Base-by-base conservation (phyloP, 2,329 filamentous ascomycete genomes). In the Fusarium sp. region DNA sequence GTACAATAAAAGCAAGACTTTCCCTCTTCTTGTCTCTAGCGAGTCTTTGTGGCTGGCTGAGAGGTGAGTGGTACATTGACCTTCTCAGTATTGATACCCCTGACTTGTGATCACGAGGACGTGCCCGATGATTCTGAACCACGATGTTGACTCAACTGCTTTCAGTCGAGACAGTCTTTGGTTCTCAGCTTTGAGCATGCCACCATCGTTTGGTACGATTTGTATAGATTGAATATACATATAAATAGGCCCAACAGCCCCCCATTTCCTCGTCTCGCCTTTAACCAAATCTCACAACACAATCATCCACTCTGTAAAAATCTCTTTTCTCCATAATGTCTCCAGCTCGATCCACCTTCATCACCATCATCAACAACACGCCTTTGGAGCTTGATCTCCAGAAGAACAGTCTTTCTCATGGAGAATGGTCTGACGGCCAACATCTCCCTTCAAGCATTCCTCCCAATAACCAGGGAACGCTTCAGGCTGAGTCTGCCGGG, bases 131-230 rank as follows among this genome's bases (percentile, higher is more conserved):
- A 24, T 20, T 42, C 41, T 42, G 20, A 20, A 42, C 41, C 7
- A 42, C 0, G 3, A 22, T 0, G 40, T 42, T 0, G 7, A 16
- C n/a, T n/a, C n/a, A n/a, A n/a, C n/a, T n/a, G n/a, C n/a, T n/a
- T 8, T 14, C 2, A 14, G 20, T 42, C 13, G 20, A 42, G 12
- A 13, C 3, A 24, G 4, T 9, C 13, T 4, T 4, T 4, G 1
- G 24, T 9, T 6, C 7, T 6, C 7, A 24, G 20, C 1, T 24
- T 1, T 18, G 1, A 34, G 32, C 32, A 42, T 6, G 11, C 5
- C 22, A 16, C 12, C 4, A 2, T 22, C 1, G 0, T n/a, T 9
- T 20, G 6, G 22, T 14, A 20, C 7, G 20, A 13, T 42, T 2
- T 4, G 7, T 20, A 4, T 8, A 7, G 40, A 16, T 14, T 2